Conservation (phyloP, 1,284 basidiomycete species). For the Austroboletus novae-zelandiae region DNA sequence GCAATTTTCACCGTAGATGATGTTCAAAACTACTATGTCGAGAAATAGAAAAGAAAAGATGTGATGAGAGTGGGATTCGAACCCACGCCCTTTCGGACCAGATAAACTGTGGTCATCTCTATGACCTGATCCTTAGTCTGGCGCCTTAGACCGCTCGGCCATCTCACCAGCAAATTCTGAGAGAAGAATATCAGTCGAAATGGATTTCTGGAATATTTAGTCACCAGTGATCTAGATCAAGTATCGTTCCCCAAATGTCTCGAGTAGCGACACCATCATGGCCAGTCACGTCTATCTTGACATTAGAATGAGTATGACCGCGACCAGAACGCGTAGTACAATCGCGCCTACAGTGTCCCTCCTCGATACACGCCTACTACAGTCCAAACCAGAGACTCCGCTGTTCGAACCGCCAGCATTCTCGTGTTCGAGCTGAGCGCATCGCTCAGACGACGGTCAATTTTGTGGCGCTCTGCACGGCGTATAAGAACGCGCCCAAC, state of each 20-base stretch:
- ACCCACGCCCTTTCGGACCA: slow-evolving; percentile 65
- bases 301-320: slow-evolving; percentile 18
- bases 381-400: slow-evolving; percentile 34
- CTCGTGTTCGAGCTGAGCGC: slow-evolving; percentile 40
- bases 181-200: neutral
- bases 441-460: slow-evolving; percentile 42
- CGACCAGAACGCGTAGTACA: slow-evolving; percentile 30
- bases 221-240: neutral
- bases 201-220: too few relatives aligned
- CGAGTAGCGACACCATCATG: slow-evolving; percentile 5
- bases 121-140: slow-evolving; percentile 55
- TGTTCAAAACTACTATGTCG: too few relatives aligned
- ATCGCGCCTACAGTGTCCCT: slow-evolving; percentile 33
- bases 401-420: slow-evolving; percentile 36
- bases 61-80: slow-evolving; percentile 64
- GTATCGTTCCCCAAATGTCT: neutral
- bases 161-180: slow-evolving; percentile 14
- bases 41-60: slow-evolving; percentile 1
- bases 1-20: too few relatives aligned
- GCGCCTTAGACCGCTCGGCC: slow-evolving; percentile 64
- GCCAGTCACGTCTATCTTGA: slow-evolving; percentile 37
- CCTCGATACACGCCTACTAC: slow-evolving; percentile 37
- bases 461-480: slow-evolving; percentile 48
- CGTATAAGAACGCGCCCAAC: slow-evolving; percentile 47
- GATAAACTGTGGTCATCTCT: slow-evolving; percentile 36